These are phyloP conservation scores for Xylariaceae sp. DNA, from an alignment of 2,329 filamentous ascomycete genomes.

Conservation along the genomic window DNA sequence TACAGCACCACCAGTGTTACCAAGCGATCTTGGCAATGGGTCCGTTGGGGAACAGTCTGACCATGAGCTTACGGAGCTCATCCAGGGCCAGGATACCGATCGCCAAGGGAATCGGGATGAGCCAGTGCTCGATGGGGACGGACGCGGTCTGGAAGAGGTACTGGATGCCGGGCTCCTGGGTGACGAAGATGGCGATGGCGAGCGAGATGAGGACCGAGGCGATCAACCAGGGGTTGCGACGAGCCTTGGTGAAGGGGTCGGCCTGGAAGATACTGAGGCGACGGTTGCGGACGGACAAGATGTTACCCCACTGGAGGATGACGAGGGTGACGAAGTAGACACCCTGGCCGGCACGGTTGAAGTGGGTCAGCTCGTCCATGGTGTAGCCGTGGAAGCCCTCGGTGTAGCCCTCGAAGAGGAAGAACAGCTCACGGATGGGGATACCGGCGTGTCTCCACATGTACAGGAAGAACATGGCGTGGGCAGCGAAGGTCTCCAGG, in stretches of 20 bases:
- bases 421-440: neutral
- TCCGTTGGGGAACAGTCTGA: neutral
- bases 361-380: neutral
- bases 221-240: neutral
- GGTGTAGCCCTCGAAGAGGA: neutral
- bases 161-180: neutral
- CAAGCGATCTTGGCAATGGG: neutral
- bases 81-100: neutral
- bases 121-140: neutral
- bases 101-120: neutral
- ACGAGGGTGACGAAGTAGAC: conserved; percentile 1
- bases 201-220: neutral
- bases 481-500: neutral
- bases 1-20: neutral
- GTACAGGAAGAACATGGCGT: neutral
- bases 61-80: neutral
- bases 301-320: neutral
- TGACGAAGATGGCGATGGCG: neutral
- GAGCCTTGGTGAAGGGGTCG: neutral
- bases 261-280: conserved; percentile 1
- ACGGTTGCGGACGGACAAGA: neutral
- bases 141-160: neutral
- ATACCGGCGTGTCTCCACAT: conserved; percentile 1
- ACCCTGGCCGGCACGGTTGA: neutral
- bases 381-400: neutral